phyloP scores from a whole-genome alignment of 441 rosid species.

The Breynia disticha region DNA sequence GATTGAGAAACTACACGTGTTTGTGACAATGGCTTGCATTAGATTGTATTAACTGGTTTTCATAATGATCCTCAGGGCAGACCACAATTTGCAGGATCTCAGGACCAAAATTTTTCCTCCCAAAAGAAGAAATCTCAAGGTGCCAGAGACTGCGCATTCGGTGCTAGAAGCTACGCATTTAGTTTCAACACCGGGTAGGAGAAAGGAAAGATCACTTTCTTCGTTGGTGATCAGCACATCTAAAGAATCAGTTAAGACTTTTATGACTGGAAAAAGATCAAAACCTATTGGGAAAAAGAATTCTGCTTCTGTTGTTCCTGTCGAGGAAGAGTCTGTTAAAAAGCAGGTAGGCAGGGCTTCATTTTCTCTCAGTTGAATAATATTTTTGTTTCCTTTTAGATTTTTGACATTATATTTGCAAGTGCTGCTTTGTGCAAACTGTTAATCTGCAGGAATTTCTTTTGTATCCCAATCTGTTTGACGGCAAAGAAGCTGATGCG shows the following conservation, averaged over 20 bases:
- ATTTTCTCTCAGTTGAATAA: not conserved
- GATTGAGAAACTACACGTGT: slow-evolving; percentile 3
- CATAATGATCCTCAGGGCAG: slow-evolving; percentile 34
- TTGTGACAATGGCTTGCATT: not conserved
- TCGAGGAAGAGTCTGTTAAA: slow-evolving; percentile 22
- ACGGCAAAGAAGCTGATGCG: slow-evolving; percentile 17
- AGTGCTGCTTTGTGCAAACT: slow-evolving; percentile 22
- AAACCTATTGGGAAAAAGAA: slow-evolving; percentile 33
- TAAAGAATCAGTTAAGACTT: slow-evolving; percentile 29
- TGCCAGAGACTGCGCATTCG: slow-evolving; percentile 27
- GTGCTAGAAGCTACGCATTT: slow-evolving; percentile 3
- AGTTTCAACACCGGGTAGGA: slow-evolving; percentile 22
- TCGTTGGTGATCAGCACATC: slow-evolving; percentile 51
- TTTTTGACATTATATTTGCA: slow-evolving; percentile 18
- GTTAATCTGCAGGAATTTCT: slow-evolving; percentile 20
- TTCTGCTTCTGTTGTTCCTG: slow-evolving; percentile 19
- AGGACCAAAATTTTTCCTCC: slow-evolving; percentile 46
- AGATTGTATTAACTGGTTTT: slow-evolving; percentile 2
- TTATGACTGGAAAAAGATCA: slow-evolving; percentile 39
- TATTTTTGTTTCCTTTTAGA: not conserved
- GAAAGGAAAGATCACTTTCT: slow-evolving; percentile 56
- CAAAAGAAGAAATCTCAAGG: slow-evolving; percentile 29
- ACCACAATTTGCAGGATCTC: slow-evolving; percentile 57
- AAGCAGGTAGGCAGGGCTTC: slow-evolving; percentile 30
- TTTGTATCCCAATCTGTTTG: slow-evolving; percentile 14